phyloP scores from a whole-genome alignment of 2,329 filamentous ascomycete genomes.

The Verticillium nubilum region DNA sequence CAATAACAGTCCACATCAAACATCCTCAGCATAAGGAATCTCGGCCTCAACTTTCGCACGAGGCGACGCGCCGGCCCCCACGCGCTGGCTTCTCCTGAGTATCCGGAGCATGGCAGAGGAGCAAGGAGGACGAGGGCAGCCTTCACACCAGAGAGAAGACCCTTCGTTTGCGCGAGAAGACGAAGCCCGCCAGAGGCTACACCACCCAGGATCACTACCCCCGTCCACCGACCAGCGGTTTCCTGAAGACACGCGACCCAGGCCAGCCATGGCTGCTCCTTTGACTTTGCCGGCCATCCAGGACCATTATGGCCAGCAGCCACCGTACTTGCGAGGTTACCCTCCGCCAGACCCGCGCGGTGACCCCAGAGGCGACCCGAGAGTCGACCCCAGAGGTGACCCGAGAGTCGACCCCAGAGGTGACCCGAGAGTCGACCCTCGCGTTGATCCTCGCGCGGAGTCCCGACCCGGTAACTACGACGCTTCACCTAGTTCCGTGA shows the following conservation, averaged over 20 bases:
- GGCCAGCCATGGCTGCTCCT: slow-evolving; percentile 35
- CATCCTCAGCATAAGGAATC: not conserved
- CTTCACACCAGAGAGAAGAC: slow-evolving; percentile 12
- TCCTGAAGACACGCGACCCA: slow-evolving; percentile 34
- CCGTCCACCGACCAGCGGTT: slow-evolving; percentile 9
- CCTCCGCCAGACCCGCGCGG: slow-evolving; percentile 33
- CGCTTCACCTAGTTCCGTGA: slow-evolving; percentile 36
- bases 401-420: not conserved
- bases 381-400: slow-evolving; percentile 16
- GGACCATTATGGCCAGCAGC: slow-evolving; percentile 32
- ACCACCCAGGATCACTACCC: slow-evolving; percentile 2
- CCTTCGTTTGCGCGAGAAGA: slow-evolving; percentile 9
- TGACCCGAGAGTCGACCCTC: slow-evolving; percentile 28
- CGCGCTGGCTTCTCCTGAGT: not conserved
- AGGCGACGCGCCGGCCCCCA: not conserved
- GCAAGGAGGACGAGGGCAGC: slow-evolving; percentile 12
- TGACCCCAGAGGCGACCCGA: slow-evolving; percentile 14
- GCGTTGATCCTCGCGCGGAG: slow-evolving; percentile 22
- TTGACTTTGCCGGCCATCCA: slow-evolving; percentile 46
- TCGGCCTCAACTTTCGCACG: not conserved
- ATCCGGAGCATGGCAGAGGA: slow-evolving; percentile 15
- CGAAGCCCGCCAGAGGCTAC: slow-evolving; percentile 9
- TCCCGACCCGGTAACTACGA: slow-evolving; percentile 20
- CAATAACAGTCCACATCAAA: not conserved
- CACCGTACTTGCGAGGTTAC: slow-evolving; percentile 27